Percentiles rank a stretch among this genome's conserved stretches.
phyloP scores from a whole-genome alignment of 225 moss, liverwort and hornwort genomes.

The Polytrichum commune region DNA sequence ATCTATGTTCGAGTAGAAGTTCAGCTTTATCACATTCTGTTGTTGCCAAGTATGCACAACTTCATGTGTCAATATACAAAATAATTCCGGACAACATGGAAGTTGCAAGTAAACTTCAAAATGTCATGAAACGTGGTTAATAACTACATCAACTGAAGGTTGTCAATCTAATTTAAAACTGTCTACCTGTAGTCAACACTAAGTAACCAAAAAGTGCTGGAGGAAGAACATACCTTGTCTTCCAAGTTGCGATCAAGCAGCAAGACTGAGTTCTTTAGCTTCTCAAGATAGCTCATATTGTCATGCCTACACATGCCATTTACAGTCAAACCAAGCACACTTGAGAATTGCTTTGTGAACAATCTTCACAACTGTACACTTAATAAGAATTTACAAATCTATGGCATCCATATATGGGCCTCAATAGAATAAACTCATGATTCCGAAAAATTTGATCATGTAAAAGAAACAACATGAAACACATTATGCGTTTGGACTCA shows the following conservation, averaged over 20 bases:
- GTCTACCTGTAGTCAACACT: neutral
- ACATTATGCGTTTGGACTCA: conserved; percentile 1
- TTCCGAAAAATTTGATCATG: neutral
- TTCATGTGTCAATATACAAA: conserved; percentile 10
- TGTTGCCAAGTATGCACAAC: neutral
- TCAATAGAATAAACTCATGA: neutral
- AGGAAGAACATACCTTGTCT: conserved; percentile 61
- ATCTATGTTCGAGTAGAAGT: conserved; percentile 76
- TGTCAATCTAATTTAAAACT: neutral
- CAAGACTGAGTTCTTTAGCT: conserved; percentile 78
- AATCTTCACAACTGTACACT: neutral
- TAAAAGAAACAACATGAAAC: neutral
- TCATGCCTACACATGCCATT: conserved; percentile 65
- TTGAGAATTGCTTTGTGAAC: neutral
- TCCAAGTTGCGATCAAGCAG: conserved; percentile 84
- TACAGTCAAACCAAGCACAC: neutral
- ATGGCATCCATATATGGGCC: neutral
- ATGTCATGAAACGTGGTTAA: neutral
- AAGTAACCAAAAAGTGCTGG: neutral
- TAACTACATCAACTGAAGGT: neutral
- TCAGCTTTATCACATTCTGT: conserved; percentile 71
- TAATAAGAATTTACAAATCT: neutral
- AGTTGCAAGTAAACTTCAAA: neutral
- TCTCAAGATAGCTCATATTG: conserved; percentile 74
- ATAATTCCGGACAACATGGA: neutral